phyloP scores from a whole-genome alignment of 306 rosid genomes.

The Phaseolus lunatus region DNA sequence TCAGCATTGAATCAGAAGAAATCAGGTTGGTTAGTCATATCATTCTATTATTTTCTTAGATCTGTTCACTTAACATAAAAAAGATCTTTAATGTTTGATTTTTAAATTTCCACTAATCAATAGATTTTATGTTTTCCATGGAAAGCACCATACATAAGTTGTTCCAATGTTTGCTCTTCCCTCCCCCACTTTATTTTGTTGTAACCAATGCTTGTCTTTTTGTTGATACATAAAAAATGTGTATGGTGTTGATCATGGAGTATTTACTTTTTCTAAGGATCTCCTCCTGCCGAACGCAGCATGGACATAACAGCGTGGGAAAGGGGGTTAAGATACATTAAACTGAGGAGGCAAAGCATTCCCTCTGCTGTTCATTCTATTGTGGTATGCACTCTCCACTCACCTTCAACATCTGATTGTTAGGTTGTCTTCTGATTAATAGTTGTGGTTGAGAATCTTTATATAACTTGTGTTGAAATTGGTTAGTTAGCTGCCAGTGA shows the following conservation, averaged over 20 bases:
- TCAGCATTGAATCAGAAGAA: constrained; percentile 89
- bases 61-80: constrained; percentile 19
- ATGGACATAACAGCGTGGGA: constrained; percentile 93
- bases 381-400: constrained; percentile 67
- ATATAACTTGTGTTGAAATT: constrained; percentile 30
- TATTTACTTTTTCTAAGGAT: constrained; percentile 98
- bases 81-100: constrained; percentile 1
- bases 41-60: constrained; percentile 35
- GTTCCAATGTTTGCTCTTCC: constrained; percentile 1
- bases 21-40: constrained; percentile 72
- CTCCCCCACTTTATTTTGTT: not conserved
- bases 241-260: constrained; percentile 90
- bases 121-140: constrained; percentile 3
- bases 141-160: constrained; percentile 27
- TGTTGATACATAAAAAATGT: constrained; percentile 49
- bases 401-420: constrained; percentile 37
- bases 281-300: constrained; percentile 99
- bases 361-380: constrained; percentile 96
- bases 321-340: constrained; percentile 77
- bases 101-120: constrained; percentile 30
- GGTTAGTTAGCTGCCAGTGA: constrained; percentile 27
- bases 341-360: constrained; percentile 64
- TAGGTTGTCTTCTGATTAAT: constrained; percentile 41
- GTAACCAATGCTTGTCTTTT: constrained; percentile 25
- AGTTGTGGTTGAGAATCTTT: constrained; percentile 22